Conservation (phyloP, 371 early-diverging fungal genomes). For the Mortierella sp. region DNA sequence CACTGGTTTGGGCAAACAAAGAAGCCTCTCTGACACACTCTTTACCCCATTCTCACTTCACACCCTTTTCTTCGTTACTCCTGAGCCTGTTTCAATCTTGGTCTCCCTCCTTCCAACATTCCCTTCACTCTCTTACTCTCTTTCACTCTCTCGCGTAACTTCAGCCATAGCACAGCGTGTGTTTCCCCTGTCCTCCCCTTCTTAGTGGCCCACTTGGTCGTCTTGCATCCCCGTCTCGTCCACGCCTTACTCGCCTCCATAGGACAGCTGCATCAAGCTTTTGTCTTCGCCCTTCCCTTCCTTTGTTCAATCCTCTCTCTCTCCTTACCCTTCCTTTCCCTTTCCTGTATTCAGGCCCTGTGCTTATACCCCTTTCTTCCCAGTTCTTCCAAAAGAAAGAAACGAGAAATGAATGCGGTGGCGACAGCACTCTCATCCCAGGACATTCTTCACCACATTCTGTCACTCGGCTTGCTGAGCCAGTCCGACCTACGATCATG, state of each 20-base stretch:
- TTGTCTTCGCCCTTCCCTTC: no score
- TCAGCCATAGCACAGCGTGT: background rate
- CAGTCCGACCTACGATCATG: conserved; percentile 35
- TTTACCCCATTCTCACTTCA: no score
- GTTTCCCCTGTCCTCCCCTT: background rate
- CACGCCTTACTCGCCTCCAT: no score
- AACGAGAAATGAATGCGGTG: conserved; percentile 31
- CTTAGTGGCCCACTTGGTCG: no score
- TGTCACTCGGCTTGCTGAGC: conserved; percentile 21
- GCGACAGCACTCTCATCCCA: conserved; percentile 34
- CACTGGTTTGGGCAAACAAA: no score
- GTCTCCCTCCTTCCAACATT: background rate
- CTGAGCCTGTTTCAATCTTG: background rate
- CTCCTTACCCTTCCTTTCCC: no score
- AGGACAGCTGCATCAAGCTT: no score
- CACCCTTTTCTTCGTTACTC: background rate
- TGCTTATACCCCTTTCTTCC: background rate
- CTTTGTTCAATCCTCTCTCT: no score
- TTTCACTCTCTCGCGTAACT: background rate
- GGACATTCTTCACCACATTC: conserved; percentile 51
- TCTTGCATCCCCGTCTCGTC: no score
- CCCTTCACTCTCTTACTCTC: background rate
- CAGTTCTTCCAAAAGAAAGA: background rate
- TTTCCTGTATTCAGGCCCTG: background rate
- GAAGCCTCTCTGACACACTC: no score